phyloP scores from a whole-genome alignment of 768 basidiomycete species.

The Agaricus blazei region DNA sequence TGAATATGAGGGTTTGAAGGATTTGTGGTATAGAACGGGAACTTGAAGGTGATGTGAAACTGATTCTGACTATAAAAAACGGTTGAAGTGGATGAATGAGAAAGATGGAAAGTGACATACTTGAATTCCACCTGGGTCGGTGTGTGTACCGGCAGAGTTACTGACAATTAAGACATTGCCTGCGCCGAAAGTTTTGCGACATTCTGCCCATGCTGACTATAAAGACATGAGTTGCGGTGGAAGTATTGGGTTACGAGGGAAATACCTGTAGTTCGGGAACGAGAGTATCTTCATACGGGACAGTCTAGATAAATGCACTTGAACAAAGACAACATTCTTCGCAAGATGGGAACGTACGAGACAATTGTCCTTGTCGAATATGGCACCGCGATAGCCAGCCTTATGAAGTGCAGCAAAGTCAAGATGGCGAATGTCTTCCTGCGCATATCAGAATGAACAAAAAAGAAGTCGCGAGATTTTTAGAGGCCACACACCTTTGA shows the following conservation, averaged over 20 bases:
- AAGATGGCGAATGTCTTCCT: constrained; percentile 83
- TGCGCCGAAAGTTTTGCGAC: constrained; percentile 67
- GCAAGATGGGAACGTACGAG: constrained; percentile 46
- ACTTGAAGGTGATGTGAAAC: constrained; percentile 72
- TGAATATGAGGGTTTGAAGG: constrained; percentile 75
- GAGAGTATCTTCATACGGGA: constrained; percentile 70
- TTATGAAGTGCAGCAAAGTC: constrained; percentile 68
- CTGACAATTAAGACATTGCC: constrained; percentile 85
- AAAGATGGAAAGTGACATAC: constrained; percentile 35
- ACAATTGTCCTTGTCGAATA: constrained; percentile 98
- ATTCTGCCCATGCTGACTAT: constrained; percentile 75
- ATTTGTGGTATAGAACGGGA: constrained; percentile 75
- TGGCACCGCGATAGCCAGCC: constrained; percentile 82
- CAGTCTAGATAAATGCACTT: constrained; percentile 48
- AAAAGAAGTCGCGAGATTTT: background rate
- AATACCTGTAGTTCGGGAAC: constrained; percentile 72
- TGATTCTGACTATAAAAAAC: constrained; percentile 65
- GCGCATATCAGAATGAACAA: constrained; percentile 16
- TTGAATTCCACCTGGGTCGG: constrained; percentile 75
- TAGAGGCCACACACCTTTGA: constrained; percentile 50
- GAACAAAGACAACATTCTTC: background rate
- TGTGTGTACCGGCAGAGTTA: constrained; percentile 85
- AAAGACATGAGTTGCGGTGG: background rate
- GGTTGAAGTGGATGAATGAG: constrained; percentile 1
- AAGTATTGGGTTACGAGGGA: background rate